phyloP scores from a whole-genome alignment of 805 yeast genomes.

The Sugiyamaella mastotermitis region DNA sequence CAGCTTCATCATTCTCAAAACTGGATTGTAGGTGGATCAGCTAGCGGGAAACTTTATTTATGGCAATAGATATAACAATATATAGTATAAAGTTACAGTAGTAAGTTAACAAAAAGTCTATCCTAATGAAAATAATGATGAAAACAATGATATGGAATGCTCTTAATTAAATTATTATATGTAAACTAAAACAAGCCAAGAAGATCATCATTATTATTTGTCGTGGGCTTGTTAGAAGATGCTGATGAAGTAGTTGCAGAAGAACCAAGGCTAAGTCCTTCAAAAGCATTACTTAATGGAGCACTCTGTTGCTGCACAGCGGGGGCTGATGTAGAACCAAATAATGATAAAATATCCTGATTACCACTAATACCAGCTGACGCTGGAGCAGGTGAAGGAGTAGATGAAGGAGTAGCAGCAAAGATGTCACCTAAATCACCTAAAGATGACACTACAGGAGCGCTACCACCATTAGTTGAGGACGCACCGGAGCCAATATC shows the following conservation, averaged over 20 bases:
- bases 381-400: constrained; percentile 8
- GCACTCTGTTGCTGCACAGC: constrained; percentile 16
- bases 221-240: constrained; percentile 2
- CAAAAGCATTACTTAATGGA: constrained; percentile 13
- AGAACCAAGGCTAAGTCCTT: constrained; percentile 6
- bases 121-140: no score
- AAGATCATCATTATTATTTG: constrained; percentile 25
- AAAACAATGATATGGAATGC: no score
- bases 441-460: constrained; percentile 39
- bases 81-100: no score
- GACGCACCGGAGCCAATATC: constrained; percentile 17
- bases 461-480: constrained; percentile 14
- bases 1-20: constrained; percentile 78
- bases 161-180: no score
- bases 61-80: constrained; percentile 29
- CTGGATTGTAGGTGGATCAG: constrained; percentile 92
- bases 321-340: constrained; percentile 16
- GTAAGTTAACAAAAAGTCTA: no score
- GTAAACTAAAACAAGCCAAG: constrained; percentile 25
- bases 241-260: constrained; percentile 3
- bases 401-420: constrained; percentile 17
- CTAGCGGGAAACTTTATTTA: constrained; percentile 81
- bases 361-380: constrained; percentile 23
- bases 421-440: constrained; percentile 75
- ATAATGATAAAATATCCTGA: constrained; percentile 45